Percentiles rank a stretch among this genome's conserved stretches.
phyloP scores from a whole-genome alignment of 257 asterid species.

The Nicotiana otophora region DNA sequence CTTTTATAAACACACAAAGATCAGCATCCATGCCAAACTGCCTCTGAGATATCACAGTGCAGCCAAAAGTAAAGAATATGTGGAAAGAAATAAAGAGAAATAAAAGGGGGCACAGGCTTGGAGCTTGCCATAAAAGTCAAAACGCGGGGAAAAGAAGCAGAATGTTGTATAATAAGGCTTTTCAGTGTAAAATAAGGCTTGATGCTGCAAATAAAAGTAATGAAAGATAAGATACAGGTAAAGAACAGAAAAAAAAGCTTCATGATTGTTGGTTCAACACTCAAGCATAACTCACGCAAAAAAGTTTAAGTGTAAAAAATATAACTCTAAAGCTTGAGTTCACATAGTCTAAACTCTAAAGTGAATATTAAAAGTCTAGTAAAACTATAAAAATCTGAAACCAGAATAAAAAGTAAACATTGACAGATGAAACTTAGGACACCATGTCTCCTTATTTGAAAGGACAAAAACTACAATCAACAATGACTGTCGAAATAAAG shows the following conservation, averaged over 20 bases:
- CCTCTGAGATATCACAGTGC: neutral
- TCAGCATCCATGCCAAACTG: neutral
- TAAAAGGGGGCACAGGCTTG: neutral
- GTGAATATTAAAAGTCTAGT: neutral
- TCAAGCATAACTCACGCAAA: neutral
- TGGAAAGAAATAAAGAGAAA: neutral
- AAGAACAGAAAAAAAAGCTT: neutral
- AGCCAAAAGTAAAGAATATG: neutral
- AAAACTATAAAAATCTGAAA: neutral
- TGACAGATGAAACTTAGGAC: neutral
- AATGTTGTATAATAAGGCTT: neutral
- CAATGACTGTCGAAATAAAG: neutral
- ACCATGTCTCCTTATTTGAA: neutral
- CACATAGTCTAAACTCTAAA: neutral
- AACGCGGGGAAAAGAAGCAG: neutral
- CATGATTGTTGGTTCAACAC: neutral
- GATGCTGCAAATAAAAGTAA: neutral
- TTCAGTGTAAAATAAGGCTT: neutral
- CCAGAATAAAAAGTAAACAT: neutral
- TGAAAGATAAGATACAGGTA: neutral
- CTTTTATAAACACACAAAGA: neutral
- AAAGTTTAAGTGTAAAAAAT: neutral
- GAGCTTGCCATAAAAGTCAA: neutral
- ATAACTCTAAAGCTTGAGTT: neutral
- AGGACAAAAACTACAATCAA: neutral